phyloP scores from a whole-genome alignment of 805 yeast genomes.

The Ogataea pilisensis region DNA sequence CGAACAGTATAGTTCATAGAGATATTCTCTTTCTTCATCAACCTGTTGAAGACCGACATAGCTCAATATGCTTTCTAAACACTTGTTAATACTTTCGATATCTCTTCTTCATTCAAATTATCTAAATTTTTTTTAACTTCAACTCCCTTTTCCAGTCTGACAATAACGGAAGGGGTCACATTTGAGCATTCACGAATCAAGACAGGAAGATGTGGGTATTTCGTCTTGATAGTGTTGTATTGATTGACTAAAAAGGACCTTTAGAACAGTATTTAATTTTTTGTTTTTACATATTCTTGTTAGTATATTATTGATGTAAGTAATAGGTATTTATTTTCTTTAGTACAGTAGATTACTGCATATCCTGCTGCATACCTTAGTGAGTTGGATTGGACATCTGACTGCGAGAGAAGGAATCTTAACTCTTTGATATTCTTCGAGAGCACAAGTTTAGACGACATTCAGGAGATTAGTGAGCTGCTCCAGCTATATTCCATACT shows the following conservation, averaged over 20 bases:
- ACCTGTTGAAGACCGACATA: too few relatives aligned
- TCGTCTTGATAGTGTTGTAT: constrained; percentile 61
- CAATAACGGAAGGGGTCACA: constrained; percentile 67
- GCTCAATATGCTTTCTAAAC: constrained; percentile 7
- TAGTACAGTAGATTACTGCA: too few relatives aligned
- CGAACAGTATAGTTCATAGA: too few relatives aligned
- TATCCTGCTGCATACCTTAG: too few relatives aligned
- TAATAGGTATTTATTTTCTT: too few relatives aligned
- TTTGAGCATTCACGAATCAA: constrained; percentile 75
- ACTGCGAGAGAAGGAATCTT: constrained; percentile 76
- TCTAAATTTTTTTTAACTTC: constrained; percentile 47
- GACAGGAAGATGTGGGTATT: constrained; percentile 66
- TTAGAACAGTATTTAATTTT: neutral
- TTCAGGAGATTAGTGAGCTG: neutral
- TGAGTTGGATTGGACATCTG: constrained; percentile 70
- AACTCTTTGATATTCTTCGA: constrained; percentile 69
- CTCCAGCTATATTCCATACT: too few relatives aligned
- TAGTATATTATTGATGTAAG: constrained; percentile 1
- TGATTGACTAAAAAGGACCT: constrained; percentile 58
- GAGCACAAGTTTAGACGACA: constrained; percentile 24
- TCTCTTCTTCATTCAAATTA: constrained; percentile 43
- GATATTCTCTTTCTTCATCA: too few relatives aligned
- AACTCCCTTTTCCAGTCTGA: constrained; percentile 60
- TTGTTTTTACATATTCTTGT: neutral
- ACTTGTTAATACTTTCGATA: constrained; percentile 32